These are phyloP conservation scores for Amanita thiersii DNA, from an alignment of 768 basidiomycete genomes.

Conservation along the genomic window DNA sequence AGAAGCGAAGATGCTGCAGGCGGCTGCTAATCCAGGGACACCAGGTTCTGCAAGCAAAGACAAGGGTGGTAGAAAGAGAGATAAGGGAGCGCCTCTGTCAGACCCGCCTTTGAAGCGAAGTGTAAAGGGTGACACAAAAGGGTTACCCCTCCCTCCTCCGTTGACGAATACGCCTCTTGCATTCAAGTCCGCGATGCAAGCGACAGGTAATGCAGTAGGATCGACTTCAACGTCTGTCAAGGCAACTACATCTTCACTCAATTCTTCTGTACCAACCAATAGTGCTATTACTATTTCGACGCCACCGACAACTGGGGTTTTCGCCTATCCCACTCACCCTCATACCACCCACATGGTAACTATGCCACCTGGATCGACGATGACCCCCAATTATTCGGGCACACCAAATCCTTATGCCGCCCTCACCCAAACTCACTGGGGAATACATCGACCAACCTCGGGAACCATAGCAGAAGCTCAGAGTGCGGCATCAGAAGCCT, in stretches of 20 bases:
- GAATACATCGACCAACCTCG: constrained; percentile 10
- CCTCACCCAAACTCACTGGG: constrained; percentile 7
- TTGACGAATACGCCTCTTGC: constrained; percentile 57
- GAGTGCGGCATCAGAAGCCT: background rate
- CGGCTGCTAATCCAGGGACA: constrained; percentile 23
- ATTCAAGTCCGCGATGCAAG: constrained; percentile 26
- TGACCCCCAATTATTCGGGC: constrained; percentile 8
- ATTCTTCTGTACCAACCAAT: constrained; percentile 15
- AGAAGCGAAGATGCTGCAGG: constrained; percentile 43
- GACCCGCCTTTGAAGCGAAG: constrained; percentile 68
- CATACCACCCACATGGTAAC: constrained; percentile 4
- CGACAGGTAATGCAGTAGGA: constrained; percentile 11
- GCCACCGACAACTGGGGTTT: constrained; percentile 30
- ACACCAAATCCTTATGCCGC: constrained; percentile 12
- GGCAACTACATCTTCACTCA: constrained; percentile 6
- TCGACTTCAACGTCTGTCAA: constrained; percentile 15
- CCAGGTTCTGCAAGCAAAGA: constrained; percentile 23
- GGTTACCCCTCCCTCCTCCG: constrained; percentile 55
- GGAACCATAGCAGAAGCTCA: constrained; percentile 5
- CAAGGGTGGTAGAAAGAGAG: constrained; percentile 47
- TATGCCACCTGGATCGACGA: constrained; percentile 4
- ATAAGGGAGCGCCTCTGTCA: constrained; percentile 37
- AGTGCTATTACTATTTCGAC: constrained; percentile 15
- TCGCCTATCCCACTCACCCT: constrained; percentile 23
- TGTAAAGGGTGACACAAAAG: constrained; percentile 55